Base-by-base conservation (phyloP, 768 basidiomycete genomes). In the Crepidotus variabilis region DNA sequence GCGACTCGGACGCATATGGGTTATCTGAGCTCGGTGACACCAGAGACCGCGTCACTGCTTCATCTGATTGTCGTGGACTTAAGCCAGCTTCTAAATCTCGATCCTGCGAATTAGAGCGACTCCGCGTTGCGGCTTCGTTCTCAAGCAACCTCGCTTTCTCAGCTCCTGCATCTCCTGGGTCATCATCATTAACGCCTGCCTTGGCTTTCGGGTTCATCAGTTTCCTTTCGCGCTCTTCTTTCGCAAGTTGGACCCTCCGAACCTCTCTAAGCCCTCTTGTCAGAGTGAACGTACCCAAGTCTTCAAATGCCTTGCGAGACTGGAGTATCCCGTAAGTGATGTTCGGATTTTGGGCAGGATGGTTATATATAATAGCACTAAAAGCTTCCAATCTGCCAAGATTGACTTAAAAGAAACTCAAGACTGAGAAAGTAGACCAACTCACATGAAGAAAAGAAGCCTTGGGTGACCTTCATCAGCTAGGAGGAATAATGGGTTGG, bases 381-480 rank as follows among this genome's bases (percentile, higher is more conserved):
- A 99, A 94, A 1, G 88, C 84, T 68, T 99, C 97, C 46, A 98
- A 79, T 80, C 92, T 94, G 46, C 14, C 32, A 39, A 20, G 54
- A 16, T 22, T 14, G 22, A 11, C 11, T 47, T 24, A 5, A 18
- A 54, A 18, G n/a, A 5, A 16, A 24, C 20, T 9, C 7, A 4
- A 22, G 34, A n/a, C 24, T 13, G 3, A 10, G 47, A 32, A 23
- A 55, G 20, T 51, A 16, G 21, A 36, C 45, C 47, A 16, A 70
- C 84, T 58, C 59, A 92, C 92, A 94, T 87, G 69, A 93, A 97
- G 72, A 91, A 98, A 32, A 98, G 79, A 28, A 98, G 73, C 58
- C 97, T 75, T 1, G 97, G 97, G 66, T 98, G 94, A 6, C 95
- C 93, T 71, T 98, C 97, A 60, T 98, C 97, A 2, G 91, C 87